phyloP scores from a whole-genome alignment of 805 yeast species.

The Starmerella floris region DNA sequence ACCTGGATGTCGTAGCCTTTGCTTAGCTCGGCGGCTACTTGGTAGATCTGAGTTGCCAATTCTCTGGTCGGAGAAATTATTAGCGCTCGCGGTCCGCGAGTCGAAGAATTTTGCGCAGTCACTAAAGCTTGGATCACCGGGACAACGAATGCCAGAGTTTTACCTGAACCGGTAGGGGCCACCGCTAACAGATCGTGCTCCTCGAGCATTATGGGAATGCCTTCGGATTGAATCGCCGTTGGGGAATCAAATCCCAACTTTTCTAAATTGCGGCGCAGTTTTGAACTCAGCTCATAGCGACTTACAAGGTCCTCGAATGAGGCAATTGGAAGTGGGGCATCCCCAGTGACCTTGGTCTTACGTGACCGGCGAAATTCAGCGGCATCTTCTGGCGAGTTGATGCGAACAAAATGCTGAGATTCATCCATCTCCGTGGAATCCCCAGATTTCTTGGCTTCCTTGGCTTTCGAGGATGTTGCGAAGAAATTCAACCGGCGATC shows the following conservation, averaged over 20 bases:
- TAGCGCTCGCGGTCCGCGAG: slow-evolving; percentile 50
- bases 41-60: slow-evolving; percentile 71
- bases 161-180: slow-evolving; percentile 98
- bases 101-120: slow-evolving; percentile 2
- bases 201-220: slow-evolving; percentile 60
- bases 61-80: slow-evolving; percentile 92
- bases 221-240: slow-evolving; percentile 85
- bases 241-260: slow-evolving; percentile 68
- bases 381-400: slow-evolving; percentile 49
- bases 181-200: slow-evolving; percentile 75
- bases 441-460: background rate
- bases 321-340: slow-evolving; percentile 81
- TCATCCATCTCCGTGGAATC: background rate
- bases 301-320: slow-evolving; percentile 68
- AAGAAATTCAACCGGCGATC: slow-evolving; percentile 76
- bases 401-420: slow-evolving; percentile 19
- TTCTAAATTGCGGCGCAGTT: slow-evolving; percentile 48
- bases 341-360: slow-evolving; percentile 68
- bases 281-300: slow-evolving; percentile 51
- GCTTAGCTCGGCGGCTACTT: slow-evolving; percentile 48
- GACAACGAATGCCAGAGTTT: slow-evolving; percentile 76
- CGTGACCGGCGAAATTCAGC: slow-evolving; percentile 42
- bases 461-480: slow-evolving; percentile 13
- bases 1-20: slow-evolving; percentile 44
- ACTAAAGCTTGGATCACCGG: slow-evolving; percentile 57